These are phyloP conservation scores for Capronia coronata DNA, from an alignment of 2,329 filamentous ascomycete genomes.

Conservation along the genomic window DNA sequence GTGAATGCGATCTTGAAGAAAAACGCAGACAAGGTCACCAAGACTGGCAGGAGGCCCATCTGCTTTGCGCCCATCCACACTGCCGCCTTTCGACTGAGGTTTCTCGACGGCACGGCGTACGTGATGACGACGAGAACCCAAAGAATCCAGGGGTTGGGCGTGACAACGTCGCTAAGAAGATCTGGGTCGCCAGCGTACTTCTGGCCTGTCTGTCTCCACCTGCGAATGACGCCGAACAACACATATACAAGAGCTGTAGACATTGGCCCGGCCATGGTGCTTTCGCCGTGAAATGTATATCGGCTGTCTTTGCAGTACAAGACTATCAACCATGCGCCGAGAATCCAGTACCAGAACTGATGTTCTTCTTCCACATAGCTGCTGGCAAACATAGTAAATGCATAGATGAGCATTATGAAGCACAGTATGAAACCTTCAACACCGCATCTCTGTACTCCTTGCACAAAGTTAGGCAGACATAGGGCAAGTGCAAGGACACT, in stretches of 20 bases:
- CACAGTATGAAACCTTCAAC: conserved; percentile 37
- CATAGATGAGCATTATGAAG: conserved; percentile 57
- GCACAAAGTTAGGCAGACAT: conserved; percentile 26
- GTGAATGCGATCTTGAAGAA: conserved; percentile 89
- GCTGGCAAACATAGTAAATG: conserved; percentile 91
- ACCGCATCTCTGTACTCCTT: conserved; percentile 4
- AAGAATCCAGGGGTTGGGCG: conserved; percentile 57
- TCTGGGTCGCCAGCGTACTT: conserved; percentile 90
- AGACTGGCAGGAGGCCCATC: conserved; percentile 24
- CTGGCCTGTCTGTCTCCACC: conserved; percentile 96
- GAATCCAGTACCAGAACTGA: conserved; percentile 95
- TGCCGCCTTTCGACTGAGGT: conserved; percentile 36
- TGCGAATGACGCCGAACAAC: conserved; percentile 60
- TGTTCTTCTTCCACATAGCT: conserved; percentile 98
- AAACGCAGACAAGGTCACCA: conserved; percentile 53
- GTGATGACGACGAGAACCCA: conserved; percentile 67
- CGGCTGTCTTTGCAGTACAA: conserved; percentile 30
- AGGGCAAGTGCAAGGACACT: conserved; percentile 30
- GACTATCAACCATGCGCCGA: conserved; percentile 45
- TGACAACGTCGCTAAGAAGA: conserved; percentile 67
- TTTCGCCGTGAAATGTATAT: not conserved
- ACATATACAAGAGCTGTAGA: conserved; percentile 48
- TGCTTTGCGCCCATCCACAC: conserved; percentile 22
- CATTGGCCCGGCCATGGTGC: conserved; percentile 6
- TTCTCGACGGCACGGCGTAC: conserved; percentile 56